phyloP scores from a whole-genome alignment of 78 protist genomes.

The Dictyostelium purpureum region DNA sequence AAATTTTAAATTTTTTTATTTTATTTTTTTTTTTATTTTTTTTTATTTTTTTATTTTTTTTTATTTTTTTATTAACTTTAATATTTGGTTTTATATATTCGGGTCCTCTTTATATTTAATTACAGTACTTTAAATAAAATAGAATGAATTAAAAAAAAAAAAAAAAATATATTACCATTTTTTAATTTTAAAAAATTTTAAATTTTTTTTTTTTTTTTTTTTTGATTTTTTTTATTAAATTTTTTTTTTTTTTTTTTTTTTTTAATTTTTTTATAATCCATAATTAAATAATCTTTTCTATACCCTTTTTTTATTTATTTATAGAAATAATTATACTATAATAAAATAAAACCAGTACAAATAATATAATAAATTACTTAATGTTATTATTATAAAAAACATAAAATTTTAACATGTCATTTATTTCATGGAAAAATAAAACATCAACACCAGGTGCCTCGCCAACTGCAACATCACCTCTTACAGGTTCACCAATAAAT shows the following conservation, averaged over 20 bases:
- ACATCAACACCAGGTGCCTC: slow-evolving; percentile 12
- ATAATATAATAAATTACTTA: too few relatives aligned
- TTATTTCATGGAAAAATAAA: slow-evolving; percentile 13
- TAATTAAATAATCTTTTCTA: not conserved
- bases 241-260: not conserved
- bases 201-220: not conserved
- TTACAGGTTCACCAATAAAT: not conserved
- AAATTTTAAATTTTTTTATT: too few relatives aligned
- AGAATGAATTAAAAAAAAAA: too few relatives aligned
- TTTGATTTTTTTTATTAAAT: not conserved
- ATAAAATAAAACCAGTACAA: too few relatives aligned
- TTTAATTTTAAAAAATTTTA: not conserved
- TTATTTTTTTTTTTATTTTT: too few relatives aligned
- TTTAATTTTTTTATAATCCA: not conserved
- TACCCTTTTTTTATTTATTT: not conserved
- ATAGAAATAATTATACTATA: not conserved
- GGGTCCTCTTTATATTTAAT: too few relatives aligned
- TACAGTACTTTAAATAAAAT: too few relatives aligned
- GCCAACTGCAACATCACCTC: not conserved
- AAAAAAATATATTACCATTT: too few relatives aligned
- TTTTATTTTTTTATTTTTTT: too few relatives aligned
- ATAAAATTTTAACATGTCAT: not conserved
- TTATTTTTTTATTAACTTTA: too few relatives aligned
- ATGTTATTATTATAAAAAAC: not conserved
- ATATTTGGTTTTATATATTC: too few relatives aligned